Conservation (phyloP, 176 grass and related monocot genomes). For the Zea luxurians region DNA sequence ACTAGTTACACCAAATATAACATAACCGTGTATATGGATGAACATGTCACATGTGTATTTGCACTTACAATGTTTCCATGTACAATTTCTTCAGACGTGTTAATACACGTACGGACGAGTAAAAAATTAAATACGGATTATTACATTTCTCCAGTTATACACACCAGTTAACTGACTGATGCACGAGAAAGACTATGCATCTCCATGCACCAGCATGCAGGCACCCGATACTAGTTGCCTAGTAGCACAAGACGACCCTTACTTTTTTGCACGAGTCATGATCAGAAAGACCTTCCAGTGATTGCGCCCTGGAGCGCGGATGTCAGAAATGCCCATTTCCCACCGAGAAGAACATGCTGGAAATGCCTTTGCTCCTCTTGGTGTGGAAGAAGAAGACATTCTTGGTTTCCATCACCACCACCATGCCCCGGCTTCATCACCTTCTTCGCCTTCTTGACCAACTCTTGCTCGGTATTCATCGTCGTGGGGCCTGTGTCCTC, state of each 20-base stretch:
- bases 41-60: slow-evolving; percentile 27
- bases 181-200: slow-evolving; percentile 27
- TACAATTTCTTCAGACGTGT: slow-evolving; percentile 36
- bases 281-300: slow-evolving; percentile 51
- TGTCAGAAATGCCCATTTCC: slow-evolving; percentile 64
- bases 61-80: slow-evolving; percentile 42
- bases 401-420: slow-evolving; percentile 3
- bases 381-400: slow-evolving; percentile 57
- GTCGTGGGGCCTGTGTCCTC: slow-evolving; percentile 13
- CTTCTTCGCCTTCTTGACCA: slow-evolving; percentile 33
- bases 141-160: slow-evolving; percentile 43
- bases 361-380: slow-evolving; percentile 56
- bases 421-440: slow-evolving; percentile 37
- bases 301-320: slow-evolving; percentile 41
- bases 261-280: slow-evolving; percentile 32
- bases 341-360: slow-evolving; percentile 77
- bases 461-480: slow-evolving; percentile 29
- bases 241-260: slow-evolving; percentile 16
- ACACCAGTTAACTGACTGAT: slow-evolving; percentile 41
- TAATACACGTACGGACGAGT: slow-evolving; percentile 27
- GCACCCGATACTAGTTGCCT: slow-evolving; percentile 25
- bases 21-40: background rate
- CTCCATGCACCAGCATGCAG: slow-evolving; percentile 31
- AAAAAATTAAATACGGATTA: slow-evolving; percentile 18
- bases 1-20: background rate